Base-by-base conservation (phyloP, 352 stramenopile species). In the Pythium utonaiense region DNA sequence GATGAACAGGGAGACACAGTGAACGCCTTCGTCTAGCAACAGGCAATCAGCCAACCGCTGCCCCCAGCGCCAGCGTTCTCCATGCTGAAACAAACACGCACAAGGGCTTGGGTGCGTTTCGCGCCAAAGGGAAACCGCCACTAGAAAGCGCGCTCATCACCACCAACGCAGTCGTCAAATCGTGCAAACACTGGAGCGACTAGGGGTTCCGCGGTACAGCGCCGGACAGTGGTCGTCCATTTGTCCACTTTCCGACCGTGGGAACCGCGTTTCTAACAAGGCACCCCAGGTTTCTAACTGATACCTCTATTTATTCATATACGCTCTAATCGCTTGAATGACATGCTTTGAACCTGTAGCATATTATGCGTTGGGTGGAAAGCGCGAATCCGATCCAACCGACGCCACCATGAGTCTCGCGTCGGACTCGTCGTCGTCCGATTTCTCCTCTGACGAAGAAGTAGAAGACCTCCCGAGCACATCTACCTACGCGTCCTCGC, bases 401-500 rank as follows among this genome's bases (percentile, higher is more conserved):
- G 14, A 21, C 21, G 24, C 44, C 44, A 51, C 28, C 21, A 51
- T 51, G 44, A 31, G 21, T 10, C 14, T n/a, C 9, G 44, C 51
- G 3, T 24, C 21, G 24, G 49, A 48, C 22, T 62, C 55, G 24
- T 72, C 64, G 55, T 75, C 71, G 44, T 69, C 40, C 3, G 53
- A 53, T 57, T 69, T 63, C 53, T 63, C 57, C 13, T 71, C 59
- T 13, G 64, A 69, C 27, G 41, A 83, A 3, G 52, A 70, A 6
- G 17, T 73, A 24, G 55, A 65, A 70, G 22, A 21, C 19, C 7
- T 48, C 21, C 3, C 13, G n/a, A 33, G n/a, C 21, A 31, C 3
- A 9, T 14, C 21, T 31, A 25, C 50, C 6, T 27, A 41, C 25
- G 65, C 63, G 63, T 27, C 66, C 64, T 42, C 48, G 57, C 7